A percentile compares a stretch with the other conserved stretches of the same genome.
Evolutionary conservation across 257 asterid species (phyloP).

Genomic region (Solanum chmielewskii): DNA sequence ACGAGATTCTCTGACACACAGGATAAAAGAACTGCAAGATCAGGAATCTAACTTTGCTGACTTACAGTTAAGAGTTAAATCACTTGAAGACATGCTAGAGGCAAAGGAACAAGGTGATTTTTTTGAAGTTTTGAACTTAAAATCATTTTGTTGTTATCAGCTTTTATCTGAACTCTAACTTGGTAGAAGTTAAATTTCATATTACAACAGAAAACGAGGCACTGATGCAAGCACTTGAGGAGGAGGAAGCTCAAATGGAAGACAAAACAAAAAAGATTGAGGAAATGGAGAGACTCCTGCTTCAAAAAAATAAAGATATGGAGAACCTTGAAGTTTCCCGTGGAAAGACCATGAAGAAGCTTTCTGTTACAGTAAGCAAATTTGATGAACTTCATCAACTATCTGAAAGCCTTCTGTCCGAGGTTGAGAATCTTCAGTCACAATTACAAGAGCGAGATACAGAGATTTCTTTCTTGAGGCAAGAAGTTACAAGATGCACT

Average conservation of each 20-base stretch:
- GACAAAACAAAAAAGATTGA: constrained; percentile 47
- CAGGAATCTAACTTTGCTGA: constrained; percentile 32
- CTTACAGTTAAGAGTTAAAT: constrained; percentile 45
- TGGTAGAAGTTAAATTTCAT: not conserved
- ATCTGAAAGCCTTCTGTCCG: constrained; percentile 77
- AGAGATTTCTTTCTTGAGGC: constrained; percentile 93
- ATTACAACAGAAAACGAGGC: constrained; percentile 57
- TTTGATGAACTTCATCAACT: constrained; percentile 87
- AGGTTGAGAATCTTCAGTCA: constrained; percentile 93
- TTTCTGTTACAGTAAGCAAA: constrained; percentile 81
- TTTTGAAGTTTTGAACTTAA: constrained; percentile 3
- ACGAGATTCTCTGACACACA: constrained; percentile 35
- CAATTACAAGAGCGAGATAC: constrained; percentile 83
- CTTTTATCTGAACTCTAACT: not conserved
- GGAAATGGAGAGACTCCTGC: constrained; percentile 59
- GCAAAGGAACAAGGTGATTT: constrained; percentile 82
- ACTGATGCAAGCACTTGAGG: constrained; percentile 89
- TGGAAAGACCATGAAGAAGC: constrained; percentile 79
- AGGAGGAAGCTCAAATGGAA: constrained; percentile 88
- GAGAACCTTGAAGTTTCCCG: constrained; percentile 89
- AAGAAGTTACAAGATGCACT: constrained; percentile 96
- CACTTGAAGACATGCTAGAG: constrained; percentile 54
- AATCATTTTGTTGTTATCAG: not conserved
- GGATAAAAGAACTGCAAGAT: constrained; percentile 45
- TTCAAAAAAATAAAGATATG: constrained; percentile 52